phyloP scores from a whole-genome alignment of 441 rosid genomes.

The California macrophylla region DNA sequence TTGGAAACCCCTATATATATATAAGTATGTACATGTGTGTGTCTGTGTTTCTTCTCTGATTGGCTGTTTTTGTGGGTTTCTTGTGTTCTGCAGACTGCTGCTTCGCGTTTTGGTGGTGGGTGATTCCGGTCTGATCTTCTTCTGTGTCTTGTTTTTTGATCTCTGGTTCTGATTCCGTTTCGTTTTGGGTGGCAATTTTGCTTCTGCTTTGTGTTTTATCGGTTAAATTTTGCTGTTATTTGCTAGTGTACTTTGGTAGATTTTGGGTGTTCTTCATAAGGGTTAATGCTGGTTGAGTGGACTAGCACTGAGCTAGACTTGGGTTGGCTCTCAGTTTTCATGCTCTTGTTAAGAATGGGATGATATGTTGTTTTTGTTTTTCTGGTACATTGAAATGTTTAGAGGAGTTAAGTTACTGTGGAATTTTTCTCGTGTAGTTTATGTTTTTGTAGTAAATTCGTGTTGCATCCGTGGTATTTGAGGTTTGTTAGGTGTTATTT shows the following conservation, averaged over 20 bases:
- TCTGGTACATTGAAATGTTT: neutral
- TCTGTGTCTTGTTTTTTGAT: neutral
- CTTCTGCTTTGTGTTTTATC: neutral
- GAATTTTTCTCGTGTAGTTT: neutral
- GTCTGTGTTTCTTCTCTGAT: constrained; percentile 11
- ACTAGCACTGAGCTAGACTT: neutral
- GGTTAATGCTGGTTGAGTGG: neutral
- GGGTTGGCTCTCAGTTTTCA: neutral
- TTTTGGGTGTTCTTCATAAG: neutral
- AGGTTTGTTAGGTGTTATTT: neutral
- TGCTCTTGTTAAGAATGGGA: neutral
- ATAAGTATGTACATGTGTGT: neutral
- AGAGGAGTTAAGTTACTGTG: neutral
- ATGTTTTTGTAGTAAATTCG: neutral
- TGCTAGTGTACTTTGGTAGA: neutral
- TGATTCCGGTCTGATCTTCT: constrained; percentile 21
- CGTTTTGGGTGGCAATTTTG: too few relatives aligned
- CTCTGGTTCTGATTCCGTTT: constrained; percentile 19
- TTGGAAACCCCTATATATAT: constrained; percentile 26
- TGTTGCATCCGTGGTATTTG: neutral
- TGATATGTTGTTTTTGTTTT: neutral
- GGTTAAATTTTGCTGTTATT: neutral
- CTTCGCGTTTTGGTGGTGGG: constrained; percentile 73
- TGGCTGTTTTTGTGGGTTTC: constrained; percentile 1
- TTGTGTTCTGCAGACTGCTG: constrained; percentile 83